A percentile compares a stretch with the other conserved stretches of the same genome.
Evolutionary conservation across 192 early-diverging fungal genomes (phyloP).

Genomic region (Spinellus fusiger): DNA sequence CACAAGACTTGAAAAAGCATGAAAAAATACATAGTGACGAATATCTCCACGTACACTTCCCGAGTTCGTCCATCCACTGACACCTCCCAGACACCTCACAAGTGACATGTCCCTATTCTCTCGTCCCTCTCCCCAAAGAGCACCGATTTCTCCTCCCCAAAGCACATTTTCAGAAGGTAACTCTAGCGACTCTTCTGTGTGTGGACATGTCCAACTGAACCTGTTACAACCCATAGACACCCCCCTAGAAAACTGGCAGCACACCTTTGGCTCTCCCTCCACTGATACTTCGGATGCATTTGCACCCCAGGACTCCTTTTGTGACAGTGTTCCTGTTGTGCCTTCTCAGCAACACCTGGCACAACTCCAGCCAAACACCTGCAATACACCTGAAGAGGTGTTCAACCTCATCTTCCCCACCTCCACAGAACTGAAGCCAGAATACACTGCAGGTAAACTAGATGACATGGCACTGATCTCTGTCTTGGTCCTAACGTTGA

Average conservation of each 20-base stretch:
- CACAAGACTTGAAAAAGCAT: slow-evolving; percentile 92
- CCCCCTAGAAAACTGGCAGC: neutral
- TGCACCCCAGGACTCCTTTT: no score
- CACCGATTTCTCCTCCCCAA: slow-evolving; percentile 23
- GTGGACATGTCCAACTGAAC: neutral
- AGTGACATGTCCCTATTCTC: neutral
- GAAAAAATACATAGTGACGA: slow-evolving; percentile 70
- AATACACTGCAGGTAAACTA: slow-evolving; percentile 16
- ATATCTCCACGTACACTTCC: slow-evolving; percentile 2
- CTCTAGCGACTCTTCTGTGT: neutral
- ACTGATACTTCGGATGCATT: slow-evolving; percentile 11
- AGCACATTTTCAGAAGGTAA: slow-evolving; percentile 27
- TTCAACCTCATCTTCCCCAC: slow-evolving; percentile 3
- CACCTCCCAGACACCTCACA: slow-evolving; percentile 15
- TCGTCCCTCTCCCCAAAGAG: neutral
- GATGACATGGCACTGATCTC: neutral
- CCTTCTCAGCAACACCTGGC: neutral
- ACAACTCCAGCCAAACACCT: neutral
- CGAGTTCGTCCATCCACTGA: neutral
- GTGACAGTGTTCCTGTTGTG: neutral
- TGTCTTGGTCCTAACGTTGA: neutral
- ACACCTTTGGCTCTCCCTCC: neutral
- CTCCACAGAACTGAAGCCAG: slow-evolving; percentile 7
- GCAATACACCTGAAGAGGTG: neutral
- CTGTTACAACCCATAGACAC: neutral